phyloP scores from a whole-genome alignment of 768 basidiomycete genomes.

The Boletus rubescentipes region DNA sequence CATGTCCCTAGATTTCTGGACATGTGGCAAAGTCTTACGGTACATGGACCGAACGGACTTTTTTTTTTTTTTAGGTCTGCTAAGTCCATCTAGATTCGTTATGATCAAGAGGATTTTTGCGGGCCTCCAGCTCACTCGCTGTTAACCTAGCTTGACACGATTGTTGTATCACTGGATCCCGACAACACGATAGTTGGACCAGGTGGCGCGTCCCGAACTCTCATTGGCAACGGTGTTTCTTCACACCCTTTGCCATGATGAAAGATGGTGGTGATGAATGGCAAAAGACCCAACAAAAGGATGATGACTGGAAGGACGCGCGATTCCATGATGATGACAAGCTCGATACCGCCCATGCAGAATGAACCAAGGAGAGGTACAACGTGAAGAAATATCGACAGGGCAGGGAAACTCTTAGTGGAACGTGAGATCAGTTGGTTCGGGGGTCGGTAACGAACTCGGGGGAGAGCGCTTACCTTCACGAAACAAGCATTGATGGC shows the following conservation, averaged over 20 bases:
- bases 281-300: constrained; percentile 11
- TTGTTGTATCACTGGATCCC: not conserved
- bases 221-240: not conserved
- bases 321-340: constrained; percentile 6
- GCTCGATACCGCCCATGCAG: constrained; percentile 9
- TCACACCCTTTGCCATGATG: not conserved
- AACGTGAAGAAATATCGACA: constrained; percentile 10
- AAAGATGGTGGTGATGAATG: constrained; percentile 1
- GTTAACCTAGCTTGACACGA: not conserved
- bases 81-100: not conserved
- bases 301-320: constrained; percentile 2
- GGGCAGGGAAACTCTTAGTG: not conserved
- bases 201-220: not conserved
- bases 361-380: constrained; percentile 17
- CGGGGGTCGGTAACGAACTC: not conserved
- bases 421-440: not conserved
- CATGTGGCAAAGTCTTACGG: no score
- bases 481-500: constrained; percentile 4
- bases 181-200: no score
- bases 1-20: not conserved
- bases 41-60: not conserved
- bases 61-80: not conserved
- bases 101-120: not conserved
- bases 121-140: not conserved
- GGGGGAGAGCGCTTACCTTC: not conserved